Base-by-base conservation (phyloP, 345 rosid species). In the Salix purpurea region DNA sequence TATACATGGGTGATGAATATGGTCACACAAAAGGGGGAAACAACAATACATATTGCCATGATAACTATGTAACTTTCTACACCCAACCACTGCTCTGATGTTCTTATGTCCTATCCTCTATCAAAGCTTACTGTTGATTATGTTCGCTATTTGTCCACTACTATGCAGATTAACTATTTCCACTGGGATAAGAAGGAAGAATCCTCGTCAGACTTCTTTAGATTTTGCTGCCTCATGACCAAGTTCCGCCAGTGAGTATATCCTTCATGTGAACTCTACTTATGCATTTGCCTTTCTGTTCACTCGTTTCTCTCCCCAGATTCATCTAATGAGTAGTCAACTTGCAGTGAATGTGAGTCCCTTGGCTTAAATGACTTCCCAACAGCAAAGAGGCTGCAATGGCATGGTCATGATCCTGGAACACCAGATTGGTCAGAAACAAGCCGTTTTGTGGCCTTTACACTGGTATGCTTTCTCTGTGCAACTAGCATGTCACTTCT, bases 21-120 rank as follows among this genome's bases (percentile, higher is more conserved):
- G 99, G 99, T 48, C 99, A 93, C 82, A 91, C 97, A 7, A 95
- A 95, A 88, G 93, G 91, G 16, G 99, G 99, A 73, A 93, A 95
- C 91, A 95, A 91, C 89, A 95, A 93, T 74, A 89, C 97, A 2
- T 95, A 95, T 83, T 95, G 97, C 86, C 99, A 89, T 78, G 97
- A 95, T 85, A 93, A 95, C 84, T 80, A 88, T 89, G 99, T 95
- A 76, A 81, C 72, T 72, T 70, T 83, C 80, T 80, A 62, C 66
- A 24, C 77, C 73, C 52, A 60, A 34, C 56, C 32, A n/a, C 19
- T 64, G 26, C 67, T 74, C 58, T 44, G 73, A 40, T 40, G 13
- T 12, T 40, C 44, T 10, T 40, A 34, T 34, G 37, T 34, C 37
- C 6, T 34, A 66, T 44, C 21, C 75, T 72, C 16, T 68, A 28